Evolutionary conservation across 192 early-diverging fungal genomes (phyloP).

Genomic region (Backusella psychrophila): DNA sequence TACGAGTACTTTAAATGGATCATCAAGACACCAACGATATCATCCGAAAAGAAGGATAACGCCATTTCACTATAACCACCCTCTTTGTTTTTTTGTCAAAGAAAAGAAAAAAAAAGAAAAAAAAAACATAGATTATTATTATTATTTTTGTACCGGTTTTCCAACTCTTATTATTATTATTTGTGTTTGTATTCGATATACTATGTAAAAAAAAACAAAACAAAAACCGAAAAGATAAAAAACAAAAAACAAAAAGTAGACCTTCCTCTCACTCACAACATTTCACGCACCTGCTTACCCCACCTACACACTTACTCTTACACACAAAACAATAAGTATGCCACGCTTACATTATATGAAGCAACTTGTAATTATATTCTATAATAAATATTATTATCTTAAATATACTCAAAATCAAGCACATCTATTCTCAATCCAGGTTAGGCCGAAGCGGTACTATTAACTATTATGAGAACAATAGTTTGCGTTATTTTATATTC

Average conservation of each 20-base stretch:
- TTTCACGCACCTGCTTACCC: neutral
- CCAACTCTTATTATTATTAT: neutral
- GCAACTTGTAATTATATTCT: neutral
- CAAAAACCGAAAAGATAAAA: too few species aligned
- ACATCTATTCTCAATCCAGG: too few species aligned
- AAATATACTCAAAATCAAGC: too few species aligned
- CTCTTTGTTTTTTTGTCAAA: neutral
- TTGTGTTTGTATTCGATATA: too few species aligned
- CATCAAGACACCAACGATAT: neutral
- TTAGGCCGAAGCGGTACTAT: too few species aligned
- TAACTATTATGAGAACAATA: too few species aligned
- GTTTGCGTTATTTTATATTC: too few species aligned
- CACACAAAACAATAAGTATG: neutral
- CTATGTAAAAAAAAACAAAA: neutral
- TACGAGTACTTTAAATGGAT: slow-evolving; percentile 84
- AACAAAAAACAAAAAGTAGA: too few species aligned
- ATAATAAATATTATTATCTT: neutral
- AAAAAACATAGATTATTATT: neutral
- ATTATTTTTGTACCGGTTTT: neutral
- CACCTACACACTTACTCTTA: neutral
- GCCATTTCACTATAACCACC: neutral
- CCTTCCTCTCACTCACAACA: too few species aligned
- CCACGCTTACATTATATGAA: neutral
- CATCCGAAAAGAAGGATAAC: neutral
- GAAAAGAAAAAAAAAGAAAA: neutral